Percentiles rank a stretch among this genome's conserved stretches.
Conservation (phyloP, 306 rosid genomes). For the Trichosanthes truncata region DNA sequence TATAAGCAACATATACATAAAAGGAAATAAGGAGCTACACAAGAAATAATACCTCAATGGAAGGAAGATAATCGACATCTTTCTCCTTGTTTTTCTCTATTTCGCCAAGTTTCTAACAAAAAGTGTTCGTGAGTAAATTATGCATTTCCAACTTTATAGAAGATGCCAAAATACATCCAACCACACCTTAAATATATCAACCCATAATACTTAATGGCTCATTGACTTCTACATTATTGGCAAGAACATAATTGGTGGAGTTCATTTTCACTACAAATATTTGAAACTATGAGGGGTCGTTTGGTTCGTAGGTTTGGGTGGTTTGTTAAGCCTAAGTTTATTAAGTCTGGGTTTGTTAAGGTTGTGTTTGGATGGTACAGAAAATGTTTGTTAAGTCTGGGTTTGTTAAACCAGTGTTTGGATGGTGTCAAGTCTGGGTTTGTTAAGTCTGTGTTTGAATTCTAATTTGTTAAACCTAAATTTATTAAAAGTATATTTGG, state of each 20-base stretch:
- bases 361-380: too few species aligned
- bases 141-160: background rate
- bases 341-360: too few species aligned
- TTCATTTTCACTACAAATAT: background rate
- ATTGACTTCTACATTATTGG: background rate
- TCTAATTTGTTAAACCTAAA: too few species aligned
- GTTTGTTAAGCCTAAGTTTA: too few species aligned
- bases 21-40: background rate
- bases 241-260: background rate
- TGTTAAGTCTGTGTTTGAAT: too few species aligned
- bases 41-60: conserved; percentile 62
- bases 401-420: too few species aligned
- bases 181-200: background rate
- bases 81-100: conserved; percentile 55
- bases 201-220: background rate
- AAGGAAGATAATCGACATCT: conserved; percentile 86
- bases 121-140: background rate
- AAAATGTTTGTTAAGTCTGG: too few species aligned
- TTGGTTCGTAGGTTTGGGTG: too few species aligned
- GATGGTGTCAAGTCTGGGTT: too few species aligned
- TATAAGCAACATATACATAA: background rate
- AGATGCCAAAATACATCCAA: too few species aligned
- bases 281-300: background rate
- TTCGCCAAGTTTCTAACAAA: conserved; percentile 72
- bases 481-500: too few species aligned